phyloP scores from a whole-genome alignment of 2,329 filamentous ascomycete genomes.

The Phialophora tarda region DNA sequence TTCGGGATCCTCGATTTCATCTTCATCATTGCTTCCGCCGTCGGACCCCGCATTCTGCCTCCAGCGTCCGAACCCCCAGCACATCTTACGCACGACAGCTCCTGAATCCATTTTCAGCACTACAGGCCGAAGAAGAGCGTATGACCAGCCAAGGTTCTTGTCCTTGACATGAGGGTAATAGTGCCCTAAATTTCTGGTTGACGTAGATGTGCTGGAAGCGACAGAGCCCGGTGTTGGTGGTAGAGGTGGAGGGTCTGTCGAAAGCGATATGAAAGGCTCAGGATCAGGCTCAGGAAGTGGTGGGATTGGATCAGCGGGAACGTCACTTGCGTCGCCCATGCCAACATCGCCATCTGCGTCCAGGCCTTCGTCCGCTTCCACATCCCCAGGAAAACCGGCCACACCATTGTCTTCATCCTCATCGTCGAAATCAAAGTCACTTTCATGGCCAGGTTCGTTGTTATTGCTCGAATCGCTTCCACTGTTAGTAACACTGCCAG shows the following conservation, averaged over 20 bases:
- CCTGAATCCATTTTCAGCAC: conserved; percentile 34
- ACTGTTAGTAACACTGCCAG: conserved; percentile 5
- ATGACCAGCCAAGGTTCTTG: conserved; percentile 19
- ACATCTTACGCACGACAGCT: conserved; percentile 34
- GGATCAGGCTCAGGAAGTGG: not conserved
- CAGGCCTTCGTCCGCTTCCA: not conserved
- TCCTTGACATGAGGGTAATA: conserved; percentile 27
- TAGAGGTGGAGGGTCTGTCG: not conserved
- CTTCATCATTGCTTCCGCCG: not conserved
- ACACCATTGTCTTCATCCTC: not conserved
- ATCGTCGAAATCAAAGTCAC: not conserved
- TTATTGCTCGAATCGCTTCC: not conserved
- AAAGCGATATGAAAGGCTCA: not conserved
- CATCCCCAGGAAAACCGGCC: not conserved
- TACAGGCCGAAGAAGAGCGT: conserved; percentile 32
- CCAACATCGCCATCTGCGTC: not conserved
- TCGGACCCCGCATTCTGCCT: not conserved
- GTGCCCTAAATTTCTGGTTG: not conserved
- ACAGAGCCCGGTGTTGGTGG: conserved; percentile 11
- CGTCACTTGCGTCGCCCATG: not conserved
- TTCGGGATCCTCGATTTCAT: not conserved
- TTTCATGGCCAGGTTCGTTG: conserved; percentile 4
- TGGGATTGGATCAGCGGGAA: not conserved
- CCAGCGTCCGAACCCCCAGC: conserved; percentile 18
- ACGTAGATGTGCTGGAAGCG: conserved; percentile 6